These are phyloP conservation scores for Emergomyces orientalis DNA, from an alignment of 2,329 filamentous ascomycete species.

Conservation along the genomic window DNA sequence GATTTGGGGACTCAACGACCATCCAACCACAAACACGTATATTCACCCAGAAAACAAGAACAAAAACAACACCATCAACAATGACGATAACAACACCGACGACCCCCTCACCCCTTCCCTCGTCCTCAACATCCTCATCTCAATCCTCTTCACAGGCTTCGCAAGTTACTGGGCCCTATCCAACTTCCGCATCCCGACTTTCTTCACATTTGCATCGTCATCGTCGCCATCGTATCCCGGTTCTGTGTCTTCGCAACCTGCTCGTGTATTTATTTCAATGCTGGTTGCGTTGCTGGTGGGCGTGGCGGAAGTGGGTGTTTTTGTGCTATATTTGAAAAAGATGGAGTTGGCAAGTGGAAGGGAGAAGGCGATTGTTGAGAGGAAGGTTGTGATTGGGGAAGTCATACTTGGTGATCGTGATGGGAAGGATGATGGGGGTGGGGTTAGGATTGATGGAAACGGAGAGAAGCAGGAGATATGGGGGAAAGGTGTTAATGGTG, in stretches of 20 bases:
- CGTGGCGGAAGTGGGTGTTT: constrained; percentile 39
- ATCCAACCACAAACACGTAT: background rate
- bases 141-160: constrained; percentile 59
- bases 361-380: constrained; percentile 32
- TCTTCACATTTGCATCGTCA: constrained; percentile 19
- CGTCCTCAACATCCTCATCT: constrained; percentile 83
- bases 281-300: constrained; percentile 36
- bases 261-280: constrained; percentile 34
- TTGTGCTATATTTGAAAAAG: constrained; percentile 39
- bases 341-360: constrained; percentile 31
- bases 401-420: constrained; percentile 9
- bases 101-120: constrained; percentile 44
- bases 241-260: constrained; percentile 24
- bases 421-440: background rate
- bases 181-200: constrained; percentile 28
- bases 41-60: background rate
- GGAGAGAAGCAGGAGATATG: constrained; percentile 29
- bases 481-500: constrained; percentile 34
- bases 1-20: constrained; percentile 1
- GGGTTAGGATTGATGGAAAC: constrained; percentile 3
- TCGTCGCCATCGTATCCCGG: constrained; percentile 13
- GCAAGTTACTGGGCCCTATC: constrained; percentile 38
- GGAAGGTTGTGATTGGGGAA: constrained; percentile 25
- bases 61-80: constrained; percentile 18
- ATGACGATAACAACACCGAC: constrained; percentile 37